phyloP scores from a whole-genome alignment of 768 basidiomycete genomes.

The Grammothele lineata region DNA sequence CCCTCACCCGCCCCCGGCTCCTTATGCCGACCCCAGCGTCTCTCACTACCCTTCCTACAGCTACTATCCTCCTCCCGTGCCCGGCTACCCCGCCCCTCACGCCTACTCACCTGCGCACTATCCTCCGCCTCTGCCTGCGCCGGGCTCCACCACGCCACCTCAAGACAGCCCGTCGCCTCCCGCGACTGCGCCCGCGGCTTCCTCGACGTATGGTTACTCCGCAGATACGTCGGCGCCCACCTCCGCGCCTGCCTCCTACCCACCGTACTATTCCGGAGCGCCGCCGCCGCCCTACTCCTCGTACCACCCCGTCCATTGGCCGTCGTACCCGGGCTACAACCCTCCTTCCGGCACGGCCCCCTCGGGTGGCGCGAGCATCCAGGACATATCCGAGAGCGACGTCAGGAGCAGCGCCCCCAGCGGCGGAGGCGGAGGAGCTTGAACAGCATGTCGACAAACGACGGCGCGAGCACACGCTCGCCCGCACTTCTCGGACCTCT shows the following conservation, averaged over 20 bases:
- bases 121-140: constrained; percentile 5
- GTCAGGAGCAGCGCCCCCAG: constrained; percentile 10
- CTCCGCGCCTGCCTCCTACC: constrained; percentile 3
- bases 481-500: too few relatives aligned
- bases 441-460: too few relatives aligned
- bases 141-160: constrained; percentile 11
- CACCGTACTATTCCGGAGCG: constrained; percentile 11
- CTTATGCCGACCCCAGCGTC: constrained; percentile 8
- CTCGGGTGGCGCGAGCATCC: constrained; percentile 1
- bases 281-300: constrained; percentile 8
- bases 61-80: constrained; percentile 12
- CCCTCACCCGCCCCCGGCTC: constrained; percentile 11
- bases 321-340: constrained; percentile 11
- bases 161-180: constrained; percentile 11
- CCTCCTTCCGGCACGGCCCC: constrained; percentile 1
- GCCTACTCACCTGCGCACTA: constrained; percentile 15
- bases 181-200: neutral
- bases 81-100: constrained; percentile 8
- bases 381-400: constrained; percentile 15
- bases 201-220: constrained; percentile 1
- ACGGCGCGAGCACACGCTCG: too few relatives aligned
- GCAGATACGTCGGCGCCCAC: constrained; percentile 1
- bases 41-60: constrained; percentile 16
- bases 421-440: constrained; percentile 8
- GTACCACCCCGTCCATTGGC: constrained; percentile 13